Evolutionary conservation across 2,329 filamentous ascomycete genomes (phyloP).

Genomic region (Pseudogymnoascus sp.): DNA sequence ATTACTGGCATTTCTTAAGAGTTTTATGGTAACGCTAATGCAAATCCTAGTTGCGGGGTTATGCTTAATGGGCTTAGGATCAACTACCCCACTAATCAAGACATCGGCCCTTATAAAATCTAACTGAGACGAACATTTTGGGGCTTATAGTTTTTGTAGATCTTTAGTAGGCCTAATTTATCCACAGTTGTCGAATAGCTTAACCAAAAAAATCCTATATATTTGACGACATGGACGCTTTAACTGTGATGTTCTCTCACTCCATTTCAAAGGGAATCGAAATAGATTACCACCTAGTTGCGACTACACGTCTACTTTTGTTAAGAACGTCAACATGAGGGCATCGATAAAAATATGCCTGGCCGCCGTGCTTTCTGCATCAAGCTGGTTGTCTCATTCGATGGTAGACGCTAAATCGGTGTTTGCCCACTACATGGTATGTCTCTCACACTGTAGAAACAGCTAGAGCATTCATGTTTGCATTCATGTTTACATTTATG

Average conservation of each 20-base stretch:
- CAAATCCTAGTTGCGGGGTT: background rate
- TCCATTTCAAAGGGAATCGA: background rate
- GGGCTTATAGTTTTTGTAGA: background rate
- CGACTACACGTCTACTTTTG: background rate
- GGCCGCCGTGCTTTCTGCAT: background rate
- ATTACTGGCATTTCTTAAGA: background rate
- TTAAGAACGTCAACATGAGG: background rate
- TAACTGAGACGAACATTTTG: no score
- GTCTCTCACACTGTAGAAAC: background rate
- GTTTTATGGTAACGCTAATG: background rate
- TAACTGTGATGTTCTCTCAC: background rate
- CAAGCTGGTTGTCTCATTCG: background rate
- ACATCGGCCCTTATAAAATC: background rate
- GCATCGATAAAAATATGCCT: background rate
- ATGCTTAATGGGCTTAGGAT: background rate
- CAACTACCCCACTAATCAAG: no score
- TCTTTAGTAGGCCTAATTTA: background rate
- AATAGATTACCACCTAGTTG: background rate
- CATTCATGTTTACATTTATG: no score
- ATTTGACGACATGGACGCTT: background rate
- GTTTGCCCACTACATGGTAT: slow-evolving; percentile 11
- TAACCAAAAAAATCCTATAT: background rate
- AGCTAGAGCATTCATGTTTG: background rate
- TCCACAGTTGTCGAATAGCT: background rate
- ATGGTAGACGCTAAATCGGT: background rate